phyloP scores from a whole-genome alignment of 2,329 filamentous ascomycete genomes.

The Trichophyton equinum region DNA sequence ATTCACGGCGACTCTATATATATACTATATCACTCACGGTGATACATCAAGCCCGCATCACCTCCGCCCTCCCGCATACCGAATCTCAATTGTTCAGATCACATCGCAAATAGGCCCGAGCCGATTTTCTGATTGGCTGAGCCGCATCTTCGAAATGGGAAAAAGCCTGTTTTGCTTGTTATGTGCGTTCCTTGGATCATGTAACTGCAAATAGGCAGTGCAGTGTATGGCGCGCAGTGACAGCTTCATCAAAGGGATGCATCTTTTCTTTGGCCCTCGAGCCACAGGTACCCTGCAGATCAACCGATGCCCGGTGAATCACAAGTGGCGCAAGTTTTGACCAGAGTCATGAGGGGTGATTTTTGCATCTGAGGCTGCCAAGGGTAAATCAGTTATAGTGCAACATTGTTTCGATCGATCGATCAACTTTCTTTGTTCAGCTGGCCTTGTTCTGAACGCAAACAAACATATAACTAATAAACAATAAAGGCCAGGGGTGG shows the following conservation, averaged over 20 bases:
- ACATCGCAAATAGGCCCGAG: neutral
- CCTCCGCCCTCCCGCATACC: neutral
- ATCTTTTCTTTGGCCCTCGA: neutral
- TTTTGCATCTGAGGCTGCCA: neutral
- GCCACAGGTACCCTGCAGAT: neutral
- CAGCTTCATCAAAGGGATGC: neutral
- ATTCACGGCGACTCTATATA: neutral
- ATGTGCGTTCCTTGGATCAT: neutral
- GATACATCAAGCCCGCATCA: neutral
- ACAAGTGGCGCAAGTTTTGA: neutral
- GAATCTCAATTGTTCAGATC: neutral
- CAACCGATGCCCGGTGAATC: neutral
- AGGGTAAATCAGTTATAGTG: neutral
- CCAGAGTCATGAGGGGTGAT: neutral
- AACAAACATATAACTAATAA: neutral
- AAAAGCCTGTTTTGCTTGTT: neutral
- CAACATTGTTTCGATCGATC: neutral
- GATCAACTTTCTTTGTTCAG: neutral
- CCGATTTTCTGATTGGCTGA: neutral
- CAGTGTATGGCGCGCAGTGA: neutral
- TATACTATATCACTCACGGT: neutral
- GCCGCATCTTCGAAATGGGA: neutral
- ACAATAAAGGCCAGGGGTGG: neutral
- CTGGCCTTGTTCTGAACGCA: neutral
- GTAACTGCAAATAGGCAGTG: neutral